Evolutionary conservation across 2,329 filamentous ascomycete genomes (phyloP).

Genomic region (Fusarium longipes): DNA sequence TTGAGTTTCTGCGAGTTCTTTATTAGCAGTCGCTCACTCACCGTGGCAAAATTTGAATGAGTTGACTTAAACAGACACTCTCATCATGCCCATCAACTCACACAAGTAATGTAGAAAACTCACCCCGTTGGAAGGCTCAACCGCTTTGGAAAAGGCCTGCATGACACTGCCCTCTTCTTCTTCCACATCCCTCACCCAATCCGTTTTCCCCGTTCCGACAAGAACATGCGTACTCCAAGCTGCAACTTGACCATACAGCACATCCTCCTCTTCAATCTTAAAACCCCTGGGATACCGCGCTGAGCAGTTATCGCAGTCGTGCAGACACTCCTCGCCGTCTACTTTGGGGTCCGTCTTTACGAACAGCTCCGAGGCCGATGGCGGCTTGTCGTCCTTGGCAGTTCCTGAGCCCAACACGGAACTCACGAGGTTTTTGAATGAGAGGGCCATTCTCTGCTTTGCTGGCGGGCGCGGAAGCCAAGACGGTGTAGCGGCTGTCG

Average conservation of each 20-base stretch:
- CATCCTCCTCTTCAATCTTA: slow-evolving; percentile 80
- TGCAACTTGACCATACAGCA: slow-evolving; percentile 85
- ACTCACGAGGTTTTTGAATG: slow-evolving; percentile 50
- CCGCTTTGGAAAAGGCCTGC: slow-evolving; percentile 73
- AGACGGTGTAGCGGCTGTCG: slow-evolving; percentile 28
- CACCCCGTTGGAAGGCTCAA: slow-evolving; percentile 75
- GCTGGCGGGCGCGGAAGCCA: slow-evolving; percentile 47
- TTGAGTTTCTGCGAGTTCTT: slow-evolving; percentile 74
- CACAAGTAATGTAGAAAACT: slow-evolving; percentile 47
- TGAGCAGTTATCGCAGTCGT: slow-evolving; percentile 85
- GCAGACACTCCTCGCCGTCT: slow-evolving; percentile 89
- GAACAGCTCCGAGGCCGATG: slow-evolving; percentile 69
- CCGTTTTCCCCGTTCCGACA: slow-evolving; percentile 93
- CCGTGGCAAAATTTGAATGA: not conserved
- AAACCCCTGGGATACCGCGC: slow-evolving; percentile 78
- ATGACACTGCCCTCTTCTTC: slow-evolving; percentile 90
- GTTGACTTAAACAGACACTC: not conserved
- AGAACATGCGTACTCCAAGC: slow-evolving; percentile 91
- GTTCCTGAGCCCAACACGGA: slow-evolving; percentile 46
- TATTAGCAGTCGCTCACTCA: slow-evolving; percentile 1
- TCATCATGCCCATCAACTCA: not conserved
- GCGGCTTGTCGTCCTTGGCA: slow-evolving; percentile 36
- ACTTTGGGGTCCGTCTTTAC: slow-evolving; percentile 76
- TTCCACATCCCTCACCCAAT: slow-evolving; percentile 90
- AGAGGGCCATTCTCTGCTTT: slow-evolving; percentile 57